A percentile compares a stretch with the other conserved stretches of the same genome.
These are phyloP conservation scores for Leucocoprinus birnbaumii DNA, from an alignment of 768 basidiomycete genomes.

Conservation along the genomic window DNA sequence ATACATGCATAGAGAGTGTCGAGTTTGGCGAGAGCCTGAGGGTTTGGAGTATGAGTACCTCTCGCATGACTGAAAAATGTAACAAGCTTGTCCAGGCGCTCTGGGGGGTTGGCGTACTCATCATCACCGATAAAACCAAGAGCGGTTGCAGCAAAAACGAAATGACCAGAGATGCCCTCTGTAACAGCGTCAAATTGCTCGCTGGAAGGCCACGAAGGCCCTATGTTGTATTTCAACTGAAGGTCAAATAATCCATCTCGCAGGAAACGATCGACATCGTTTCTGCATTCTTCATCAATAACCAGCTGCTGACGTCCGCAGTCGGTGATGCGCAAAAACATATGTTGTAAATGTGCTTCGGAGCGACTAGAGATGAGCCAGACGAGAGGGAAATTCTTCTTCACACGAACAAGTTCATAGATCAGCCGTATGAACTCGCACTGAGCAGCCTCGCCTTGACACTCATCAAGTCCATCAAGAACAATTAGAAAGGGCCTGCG, in stretches of 20 bases:
- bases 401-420: background rate
- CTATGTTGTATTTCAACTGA: background rate
- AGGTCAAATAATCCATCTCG: background rate
- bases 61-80: background rate
- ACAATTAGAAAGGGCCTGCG: background rate
- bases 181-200: background rate
- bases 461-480: constrained; percentile 9
- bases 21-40: background rate
- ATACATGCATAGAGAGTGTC: background rate
- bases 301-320: background rate
- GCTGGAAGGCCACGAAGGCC: background rate
- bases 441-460: background rate
- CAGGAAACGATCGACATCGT: background rate
- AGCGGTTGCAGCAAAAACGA: background rate
- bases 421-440: background rate
- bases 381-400: background rate
- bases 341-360: background rate
- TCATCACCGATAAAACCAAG: constrained; percentile 1
- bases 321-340: background rate
- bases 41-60: background rate
- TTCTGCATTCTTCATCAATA: background rate
- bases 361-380: constrained; percentile 3
- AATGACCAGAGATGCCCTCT: background rate
- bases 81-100: background rate
- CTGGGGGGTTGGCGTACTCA: background rate